Base-by-base conservation (phyloP, 805 yeast genomes). In the Candida tallmaniae region DNA sequence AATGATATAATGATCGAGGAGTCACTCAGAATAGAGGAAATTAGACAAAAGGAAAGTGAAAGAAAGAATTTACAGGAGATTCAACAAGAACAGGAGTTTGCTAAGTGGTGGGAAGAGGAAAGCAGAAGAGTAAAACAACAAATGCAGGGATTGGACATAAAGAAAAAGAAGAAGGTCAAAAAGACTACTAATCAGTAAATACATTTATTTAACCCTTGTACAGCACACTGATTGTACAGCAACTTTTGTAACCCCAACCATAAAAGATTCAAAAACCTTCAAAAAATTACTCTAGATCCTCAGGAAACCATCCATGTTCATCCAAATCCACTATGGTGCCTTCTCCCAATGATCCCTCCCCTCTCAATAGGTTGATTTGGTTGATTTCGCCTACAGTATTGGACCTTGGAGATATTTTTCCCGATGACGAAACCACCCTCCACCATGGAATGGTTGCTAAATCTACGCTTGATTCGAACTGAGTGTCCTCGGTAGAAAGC, bases 61-160 rank as follows among this genome's bases (percentile, higher is more conserved):
- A 43, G 56, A 9, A 66, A 66, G 35, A 67, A 84, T 1, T 55
- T 84, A 27, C 78, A 74, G 29, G 95, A 88, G 38, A 73, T 83
- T 29, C 81, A 80, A 50, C 80, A 80, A 44, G 96, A 88, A 43
- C 85, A 84, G 49, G 87, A 80, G 50, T 88, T 88, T 62, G 88
- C 80, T 19, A 71, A 63, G 40, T 88, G 96, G 96, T 88, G 95
- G 89, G 82, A 75, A 23, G 78, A 75, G 44, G 96, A 88, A 50
- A 70, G 86, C 35, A 65, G 66, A n/a, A 65, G 72, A 33, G 82
- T 81, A 6, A 90, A 82, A 51, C 51, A 47, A 31, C 59, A 54
- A 41, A 49, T 61, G 56, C 37, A 36, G 28, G 29, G 17, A 6
- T 15, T 36, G 14, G 30, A 34, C 10, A 18, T 34, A 9, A 34